These are phyloP conservation scores for Flammula alnicola DNA, from an alignment of 1,284 basidiomycete species.

Conservation along the genomic window DNA sequence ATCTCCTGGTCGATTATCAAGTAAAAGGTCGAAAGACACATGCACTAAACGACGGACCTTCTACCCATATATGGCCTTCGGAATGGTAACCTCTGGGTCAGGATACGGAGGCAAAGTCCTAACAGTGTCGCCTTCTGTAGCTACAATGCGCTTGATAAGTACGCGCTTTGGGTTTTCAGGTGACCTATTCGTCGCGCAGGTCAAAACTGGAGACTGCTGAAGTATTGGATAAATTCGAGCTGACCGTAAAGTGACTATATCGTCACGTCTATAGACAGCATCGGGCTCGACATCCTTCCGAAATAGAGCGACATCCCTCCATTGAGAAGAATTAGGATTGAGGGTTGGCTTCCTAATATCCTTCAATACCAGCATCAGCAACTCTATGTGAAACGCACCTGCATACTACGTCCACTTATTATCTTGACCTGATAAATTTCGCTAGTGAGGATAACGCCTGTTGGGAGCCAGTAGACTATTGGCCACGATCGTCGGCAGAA, in stretches of 20 bases:
- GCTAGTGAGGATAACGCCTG: constrained; percentile 51
- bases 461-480: constrained; percentile 62
- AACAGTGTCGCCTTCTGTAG: constrained; percentile 64
- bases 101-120: constrained; percentile 75
- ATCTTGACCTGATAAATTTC: constrained; percentile 58
- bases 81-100: constrained; percentile 56
- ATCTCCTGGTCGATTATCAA: constrained; percentile 49
- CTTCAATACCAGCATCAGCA: constrained; percentile 9
- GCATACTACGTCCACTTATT: constrained; percentile 74
- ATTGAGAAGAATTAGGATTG: constrained; percentile 69
- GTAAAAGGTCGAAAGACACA: background rate
- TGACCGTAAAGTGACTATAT: constrained; percentile 68
- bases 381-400: constrained; percentile 47
- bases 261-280: constrained; percentile 51
- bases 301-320: constrained; percentile 68
- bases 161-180: constrained; percentile 58
- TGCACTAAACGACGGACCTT: constrained; percentile 64
- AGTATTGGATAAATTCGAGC: constrained; percentile 3
- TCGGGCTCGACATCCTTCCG: constrained; percentile 2
- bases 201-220: constrained; percentile 1
- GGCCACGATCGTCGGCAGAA: constrained; percentile 10
- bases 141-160: constrained; percentile 73
- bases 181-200: constrained; percentile 49
- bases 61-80: constrained; percentile 74
- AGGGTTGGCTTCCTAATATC: constrained; percentile 67